Evolutionary conservation across 768 basidiomycete species (phyloP), one percentile per base, ranked within the genome.

Genomic region (Symmetrospora coprosmae): DNA sequence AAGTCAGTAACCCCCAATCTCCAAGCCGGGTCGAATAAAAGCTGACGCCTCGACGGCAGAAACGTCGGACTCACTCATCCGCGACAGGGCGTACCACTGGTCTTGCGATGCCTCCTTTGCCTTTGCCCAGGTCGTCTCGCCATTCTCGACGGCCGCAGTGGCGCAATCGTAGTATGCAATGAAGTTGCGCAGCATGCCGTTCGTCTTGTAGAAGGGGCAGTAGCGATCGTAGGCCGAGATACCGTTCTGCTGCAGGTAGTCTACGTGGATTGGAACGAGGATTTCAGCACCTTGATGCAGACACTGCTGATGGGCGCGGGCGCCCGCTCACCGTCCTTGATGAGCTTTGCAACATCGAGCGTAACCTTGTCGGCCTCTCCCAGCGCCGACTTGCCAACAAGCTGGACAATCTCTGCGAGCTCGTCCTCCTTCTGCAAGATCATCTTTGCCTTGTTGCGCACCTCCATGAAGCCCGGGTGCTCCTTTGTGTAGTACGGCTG

Each of bases 401-500:
- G 80, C 71, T 99, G 94, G 27, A 99, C 94, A 65, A 99, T 97
- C 74, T 99, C 94, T 1, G 94, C 89, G 39, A 99, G 80, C 70
- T 97, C 94, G 69, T 91, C 89, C 73, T 99, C 94, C 75, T 97
- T 97, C 74, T 97, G 94, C 55, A 99, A 74, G 59, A 99, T 92
- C 75, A 96, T 89, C 75, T 94, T 96, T 50, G 90, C 87, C 67
- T 83, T 84, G 53, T 82, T 84, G 53, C 94, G 86, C 66, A 90
- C 76, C 65, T 92, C 87, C 35, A 96, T 82, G 74, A 99, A 99
- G n/a, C 89, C 92, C 3, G 89, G 86, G 68, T 87, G 83, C 50
- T 83, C 83, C 40, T 78, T 75, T 73, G 97, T 90, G 74, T 97
- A 99, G 74, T 90, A 84, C 1, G 85, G 80, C 50, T 69, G 64